These are phyloP conservation scores for Nitzschia inconspicua DNA, from an alignment of 108 stramenopile genomes.

Conservation along the genomic window DNA sequence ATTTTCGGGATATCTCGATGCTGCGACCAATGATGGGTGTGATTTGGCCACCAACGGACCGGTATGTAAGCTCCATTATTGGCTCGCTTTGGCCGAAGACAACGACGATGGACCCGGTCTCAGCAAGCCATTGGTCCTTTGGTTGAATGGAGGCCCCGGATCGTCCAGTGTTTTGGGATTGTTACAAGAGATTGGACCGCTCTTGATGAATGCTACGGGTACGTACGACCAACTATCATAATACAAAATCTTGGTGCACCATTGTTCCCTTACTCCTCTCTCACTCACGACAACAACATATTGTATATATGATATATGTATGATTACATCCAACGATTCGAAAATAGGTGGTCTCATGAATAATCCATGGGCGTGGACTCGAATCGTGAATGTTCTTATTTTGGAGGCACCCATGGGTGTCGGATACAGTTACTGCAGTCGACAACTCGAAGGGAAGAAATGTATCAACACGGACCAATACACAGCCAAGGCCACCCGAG, in stretches of 20 bases:
- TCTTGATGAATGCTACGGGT: conserved; percentile 50
- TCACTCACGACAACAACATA: too few relatives aligned
- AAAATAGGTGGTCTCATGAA: conserved; percentile 50
- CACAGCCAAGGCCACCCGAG: conserved; percentile 66
- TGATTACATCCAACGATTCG: too few relatives aligned
- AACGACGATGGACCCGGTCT: conserved; percentile 21
- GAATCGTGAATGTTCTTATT: conserved; percentile 60
- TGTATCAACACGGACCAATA: conserved; percentile 73
- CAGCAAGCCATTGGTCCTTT: conserved; percentile 46
- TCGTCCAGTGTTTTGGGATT: conserved; percentile 43
- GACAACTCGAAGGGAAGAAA: conserved; percentile 28
- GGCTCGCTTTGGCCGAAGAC: conserved; percentile 46
- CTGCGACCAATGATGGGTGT: conserved; percentile 48
- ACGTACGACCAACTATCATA: too few relatives aligned
- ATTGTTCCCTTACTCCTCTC: too few relatives aligned
- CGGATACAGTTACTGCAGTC: conserved; percentile 50
- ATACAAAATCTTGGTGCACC: too few relatives aligned
- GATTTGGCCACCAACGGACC: conserved; percentile 41
- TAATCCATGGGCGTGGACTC: conserved; percentile 69
- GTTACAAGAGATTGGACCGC: conserved; percentile 55
- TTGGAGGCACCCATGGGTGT: conserved; percentile 86
- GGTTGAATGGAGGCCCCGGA: conserved; percentile 70
- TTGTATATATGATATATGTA: too few relatives aligned
- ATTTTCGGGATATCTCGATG: conserved; percentile 56
- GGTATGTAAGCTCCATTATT: conserved; percentile 52